A percentile compares a stretch with the other conserved stretches of the same genome.
Conservation (phyloP, 2,329 filamentous ascomycete species). For the Ascochyta koolunga region DNA sequence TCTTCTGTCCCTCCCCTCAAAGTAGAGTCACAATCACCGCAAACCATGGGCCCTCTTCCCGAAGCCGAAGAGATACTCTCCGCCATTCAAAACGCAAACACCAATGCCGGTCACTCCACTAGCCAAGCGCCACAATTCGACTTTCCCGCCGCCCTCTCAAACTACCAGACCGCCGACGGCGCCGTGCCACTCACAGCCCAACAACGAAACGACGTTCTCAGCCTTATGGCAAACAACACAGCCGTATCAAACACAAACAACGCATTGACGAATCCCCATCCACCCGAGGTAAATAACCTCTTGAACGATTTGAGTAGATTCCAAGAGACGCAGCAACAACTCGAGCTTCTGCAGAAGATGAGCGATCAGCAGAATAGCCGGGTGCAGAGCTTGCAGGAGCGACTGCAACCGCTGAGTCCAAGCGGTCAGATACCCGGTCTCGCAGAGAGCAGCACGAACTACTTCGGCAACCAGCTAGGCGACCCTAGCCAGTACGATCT, state of each 20-base stretch:
- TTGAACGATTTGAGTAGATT: constrained; percentile 67
- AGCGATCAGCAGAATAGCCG: constrained; percentile 79
- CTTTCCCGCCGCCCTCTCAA: constrained; percentile 54
- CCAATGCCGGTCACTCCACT: constrained; percentile 39
- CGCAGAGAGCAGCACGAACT: constrained; percentile 27
- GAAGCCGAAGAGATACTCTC: constrained; percentile 59
- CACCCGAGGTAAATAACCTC: constrained; percentile 63
- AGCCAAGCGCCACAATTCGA: constrained; percentile 49
- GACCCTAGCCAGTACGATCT: constrained; percentile 51
- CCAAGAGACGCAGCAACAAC: constrained; percentile 72
- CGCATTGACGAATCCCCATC: constrained; percentile 61
- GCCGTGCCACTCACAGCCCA: constrained; percentile 55
- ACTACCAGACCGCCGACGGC: constrained; percentile 55
- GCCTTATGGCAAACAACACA: constrained; percentile 55
- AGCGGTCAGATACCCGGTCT: constrained; percentile 79
- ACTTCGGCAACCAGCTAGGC: constrained; percentile 48
- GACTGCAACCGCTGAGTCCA: constrained; percentile 80
- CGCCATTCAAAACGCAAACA: constrained; percentile 55
- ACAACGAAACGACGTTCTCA: constrained; percentile 56
- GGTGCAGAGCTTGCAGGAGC: constrained; percentile 74
- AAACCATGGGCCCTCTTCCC: constrained; percentile 39
- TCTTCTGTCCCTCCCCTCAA: constrained; percentile 45
- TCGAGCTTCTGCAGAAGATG: constrained; percentile 78
- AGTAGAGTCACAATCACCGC: constrained; percentile 49
- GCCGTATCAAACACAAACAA: constrained; percentile 57